These are phyloP conservation scores for Gossypioides kirkii DNA, from an alignment of 345 rosid species.

Conservation along the genomic window DNA sequence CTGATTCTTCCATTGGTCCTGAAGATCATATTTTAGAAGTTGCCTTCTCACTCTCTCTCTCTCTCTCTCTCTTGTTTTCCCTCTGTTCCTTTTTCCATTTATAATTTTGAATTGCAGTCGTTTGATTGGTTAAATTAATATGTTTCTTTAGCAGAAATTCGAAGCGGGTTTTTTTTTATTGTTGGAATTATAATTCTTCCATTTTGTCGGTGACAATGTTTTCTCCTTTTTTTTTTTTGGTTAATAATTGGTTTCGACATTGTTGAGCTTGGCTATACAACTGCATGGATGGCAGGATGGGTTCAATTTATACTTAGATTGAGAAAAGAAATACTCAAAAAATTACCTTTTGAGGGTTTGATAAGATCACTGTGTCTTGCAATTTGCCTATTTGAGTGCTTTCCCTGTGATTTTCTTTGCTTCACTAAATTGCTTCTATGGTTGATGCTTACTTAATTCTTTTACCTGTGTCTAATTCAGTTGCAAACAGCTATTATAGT, in stretches of 20 bases:
- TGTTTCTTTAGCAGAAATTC: not conserved
- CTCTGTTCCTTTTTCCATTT: not conserved
- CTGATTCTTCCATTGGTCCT: constrained; percentile 85
- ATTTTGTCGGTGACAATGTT: constrained; percentile 7
- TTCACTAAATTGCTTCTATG: too few relatives aligned
- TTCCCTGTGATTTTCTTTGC: too few relatives aligned
- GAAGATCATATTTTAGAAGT: constrained; percentile 92
- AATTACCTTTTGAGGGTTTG: not conserved
- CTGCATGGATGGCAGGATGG: not conserved
- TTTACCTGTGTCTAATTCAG: not conserved
- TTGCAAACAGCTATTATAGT: not conserved
- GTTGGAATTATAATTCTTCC: not conserved
- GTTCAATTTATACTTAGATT: not conserved
- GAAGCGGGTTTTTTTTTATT: not conserved
- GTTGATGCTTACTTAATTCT: not conserved
- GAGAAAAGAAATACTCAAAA: too few relatives aligned
- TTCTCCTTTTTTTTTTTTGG: constrained; percentile 5
- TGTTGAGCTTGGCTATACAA: too few relatives aligned
- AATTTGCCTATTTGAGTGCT: too few relatives aligned
- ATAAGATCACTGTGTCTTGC: not conserved
- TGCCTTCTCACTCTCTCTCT: not conserved
- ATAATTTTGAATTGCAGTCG: not conserved
- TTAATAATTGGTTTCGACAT: not conserved
- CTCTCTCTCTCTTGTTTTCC: not conserved
- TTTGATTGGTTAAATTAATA: not conserved